phyloP scores from a whole-genome alignment of 176 grass and related monocot genomes.

The Bromus sterilis region DNA sequence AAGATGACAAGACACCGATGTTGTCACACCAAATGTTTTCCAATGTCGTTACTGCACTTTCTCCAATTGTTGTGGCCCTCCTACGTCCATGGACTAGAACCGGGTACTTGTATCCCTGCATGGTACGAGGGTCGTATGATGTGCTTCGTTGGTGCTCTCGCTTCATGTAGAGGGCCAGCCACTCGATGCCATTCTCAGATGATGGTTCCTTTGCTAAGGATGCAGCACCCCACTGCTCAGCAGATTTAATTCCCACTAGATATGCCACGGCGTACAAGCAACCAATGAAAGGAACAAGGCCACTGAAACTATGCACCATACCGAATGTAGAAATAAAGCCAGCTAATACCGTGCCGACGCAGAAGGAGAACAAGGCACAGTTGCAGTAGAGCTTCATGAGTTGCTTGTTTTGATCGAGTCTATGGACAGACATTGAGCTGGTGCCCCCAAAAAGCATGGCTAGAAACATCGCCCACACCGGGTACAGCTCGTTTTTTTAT shows the following conservation, averaged over 20 bases:
- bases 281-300: no score
- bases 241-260: background rate
- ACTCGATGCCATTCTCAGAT: background rate
- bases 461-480: background rate
- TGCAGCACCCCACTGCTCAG: rapidly evolving
- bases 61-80: background rate
- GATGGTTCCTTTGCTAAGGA: background rate
- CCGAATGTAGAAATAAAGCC: background rate
- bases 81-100: background rate
- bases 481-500: background rate
- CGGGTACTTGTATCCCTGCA: background rate
- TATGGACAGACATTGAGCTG: background rate
- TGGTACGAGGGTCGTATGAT: background rate
- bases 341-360: background rate
- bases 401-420: background rate
- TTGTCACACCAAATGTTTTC: background rate
- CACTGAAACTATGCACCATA: no score
- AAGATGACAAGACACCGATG: background rate
- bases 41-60: background rate
- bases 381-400: background rate
- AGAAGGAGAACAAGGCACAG: rapidly evolving
- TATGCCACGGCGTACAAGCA: background rate
- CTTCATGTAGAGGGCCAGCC: background rate
- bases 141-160: background rate
- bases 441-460: background rate